Evolutionary conservation across 495 filamentous ascomycete species (phyloP).

Genomic region (Neurospora intermedia): DNA sequence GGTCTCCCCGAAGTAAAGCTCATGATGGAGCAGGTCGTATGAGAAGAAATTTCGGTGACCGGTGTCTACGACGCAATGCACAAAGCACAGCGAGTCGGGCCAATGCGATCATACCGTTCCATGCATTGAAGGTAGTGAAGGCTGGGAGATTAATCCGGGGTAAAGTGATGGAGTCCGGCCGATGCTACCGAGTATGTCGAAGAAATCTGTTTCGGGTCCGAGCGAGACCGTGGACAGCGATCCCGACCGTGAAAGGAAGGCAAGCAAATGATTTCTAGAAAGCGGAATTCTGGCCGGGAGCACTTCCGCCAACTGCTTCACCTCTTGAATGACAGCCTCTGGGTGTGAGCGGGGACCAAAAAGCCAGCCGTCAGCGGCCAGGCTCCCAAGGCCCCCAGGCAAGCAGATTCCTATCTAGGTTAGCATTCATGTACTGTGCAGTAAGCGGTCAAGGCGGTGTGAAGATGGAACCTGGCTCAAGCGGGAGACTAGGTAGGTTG

Average conservation of each 20-base stretch:
- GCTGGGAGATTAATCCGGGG: background rate
- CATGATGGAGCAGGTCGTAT: background rate
- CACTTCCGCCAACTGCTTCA: background rate
- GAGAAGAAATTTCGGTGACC: background rate
- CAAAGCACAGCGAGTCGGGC: background rate
- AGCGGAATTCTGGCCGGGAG: background rate
- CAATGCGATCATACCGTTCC: background rate
- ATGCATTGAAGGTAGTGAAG: background rate
- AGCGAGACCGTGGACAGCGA: background rate
- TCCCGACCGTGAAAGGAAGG: background rate
- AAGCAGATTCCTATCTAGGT: background rate
- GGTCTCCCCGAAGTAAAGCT: background rate
- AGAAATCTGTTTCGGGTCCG: background rate
- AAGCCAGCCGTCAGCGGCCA: background rate
- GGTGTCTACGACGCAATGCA: background rate
- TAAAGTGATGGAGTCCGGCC: background rate
- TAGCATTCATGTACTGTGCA: background rate
- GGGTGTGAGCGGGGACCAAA: background rate
- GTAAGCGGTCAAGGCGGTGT: background rate
- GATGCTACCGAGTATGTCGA: background rate
- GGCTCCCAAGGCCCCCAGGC: background rate
- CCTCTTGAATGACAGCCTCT: background rate
- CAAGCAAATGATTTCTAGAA: background rate
- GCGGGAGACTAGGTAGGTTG: background rate
- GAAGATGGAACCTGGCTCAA: background rate